Percentiles rank a stretch among this genome's conserved stretches.
phyloP scores from a whole-genome alignment of 108 stramenopile species.

The Aurantiochytrium sp. region DNA sequence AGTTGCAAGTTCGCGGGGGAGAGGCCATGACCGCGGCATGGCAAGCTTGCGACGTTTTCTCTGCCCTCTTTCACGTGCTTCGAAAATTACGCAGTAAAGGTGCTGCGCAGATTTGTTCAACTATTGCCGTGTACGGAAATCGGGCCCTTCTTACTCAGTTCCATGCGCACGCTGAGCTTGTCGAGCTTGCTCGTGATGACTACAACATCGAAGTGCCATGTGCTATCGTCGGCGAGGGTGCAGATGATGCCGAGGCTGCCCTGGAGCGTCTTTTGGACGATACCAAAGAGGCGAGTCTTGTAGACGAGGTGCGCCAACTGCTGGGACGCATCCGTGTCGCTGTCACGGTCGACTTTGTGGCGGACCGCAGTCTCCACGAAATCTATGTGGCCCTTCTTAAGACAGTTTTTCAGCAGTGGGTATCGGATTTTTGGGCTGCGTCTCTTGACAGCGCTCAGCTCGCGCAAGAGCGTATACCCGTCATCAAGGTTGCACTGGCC shows the following conservation, averaged over 20 bases:
- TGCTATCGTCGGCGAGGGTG: neutral
- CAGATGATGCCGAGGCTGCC: neutral
- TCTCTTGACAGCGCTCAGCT: neutral
- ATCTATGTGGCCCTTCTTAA: neutral
- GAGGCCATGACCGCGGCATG: neutral
- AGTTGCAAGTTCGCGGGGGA: neutral
- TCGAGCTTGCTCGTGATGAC: neutral
- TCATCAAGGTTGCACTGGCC: neutral
- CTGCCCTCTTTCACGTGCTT: neutral
- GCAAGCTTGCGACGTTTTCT: neutral
- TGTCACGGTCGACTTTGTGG: neutral
- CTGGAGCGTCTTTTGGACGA: neutral
- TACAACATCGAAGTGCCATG: neutral
- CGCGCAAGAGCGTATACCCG: neutral
- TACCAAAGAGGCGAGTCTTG: neutral
- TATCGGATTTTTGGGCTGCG: neutral
- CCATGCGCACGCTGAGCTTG: neutral
- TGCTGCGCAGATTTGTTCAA: neutral
- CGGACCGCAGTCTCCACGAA: neutral
- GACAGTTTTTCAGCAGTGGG: neutral
- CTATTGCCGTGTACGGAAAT: neutral
- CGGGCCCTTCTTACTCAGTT: neutral
- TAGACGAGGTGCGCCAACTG: neutral
- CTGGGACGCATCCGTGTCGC: neutral
- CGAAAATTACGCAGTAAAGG: neutral